A percentile compares a stretch with the other conserved stretches of the same genome.
phyloP scores from a whole-genome alignment of 164 flowering plant species.

The Dillenia turbinata region DNA sequence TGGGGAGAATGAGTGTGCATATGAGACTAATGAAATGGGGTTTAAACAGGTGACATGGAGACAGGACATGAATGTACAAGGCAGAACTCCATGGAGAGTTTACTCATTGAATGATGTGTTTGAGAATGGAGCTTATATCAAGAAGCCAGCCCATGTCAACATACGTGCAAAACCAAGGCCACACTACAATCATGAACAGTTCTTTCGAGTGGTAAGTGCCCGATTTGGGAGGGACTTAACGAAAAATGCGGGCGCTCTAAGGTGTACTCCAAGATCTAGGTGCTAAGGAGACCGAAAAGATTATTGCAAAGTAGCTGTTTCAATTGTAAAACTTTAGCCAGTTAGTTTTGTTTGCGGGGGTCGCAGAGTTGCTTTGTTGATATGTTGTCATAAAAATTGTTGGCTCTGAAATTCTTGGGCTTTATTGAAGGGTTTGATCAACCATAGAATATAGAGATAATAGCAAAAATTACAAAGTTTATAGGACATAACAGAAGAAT shows the following conservation, averaged over 20 bases:
- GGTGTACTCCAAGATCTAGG: constrained; percentile 8
- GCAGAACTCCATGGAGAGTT: constrained; percentile 22
- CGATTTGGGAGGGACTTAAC: constrained; percentile 16
- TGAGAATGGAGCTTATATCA: constrained; percentile 18
- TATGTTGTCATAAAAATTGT: no score
- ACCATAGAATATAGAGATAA: no score
- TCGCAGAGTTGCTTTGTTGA: no score
- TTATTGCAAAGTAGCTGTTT: no score
- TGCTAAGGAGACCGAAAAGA: constrained; percentile 6
- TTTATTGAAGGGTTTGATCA: no score
- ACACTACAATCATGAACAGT: constrained; percentile 13
- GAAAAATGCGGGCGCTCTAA: constrained; percentile 19
- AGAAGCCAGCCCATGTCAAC: constrained; percentile 5
- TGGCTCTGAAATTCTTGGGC: no score
- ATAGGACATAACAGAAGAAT: no score
- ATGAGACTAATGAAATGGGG: not conserved
- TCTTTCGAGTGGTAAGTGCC: constrained; percentile 17
- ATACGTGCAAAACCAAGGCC: not conserved
- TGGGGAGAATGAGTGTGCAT: not conserved
- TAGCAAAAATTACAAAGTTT: no score
- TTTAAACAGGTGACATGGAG: constrained; percentile 51
- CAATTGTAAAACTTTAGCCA: no score
- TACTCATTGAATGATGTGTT: constrained; percentile 23
- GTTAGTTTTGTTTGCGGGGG: no score
- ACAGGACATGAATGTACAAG: constrained; percentile 5